Evolutionary conservation across 2,329 filamentous ascomycete genomes (phyloP), one percentile per base, ranked within the genome.

Genomic region (Claviceps sp.): DNA sequence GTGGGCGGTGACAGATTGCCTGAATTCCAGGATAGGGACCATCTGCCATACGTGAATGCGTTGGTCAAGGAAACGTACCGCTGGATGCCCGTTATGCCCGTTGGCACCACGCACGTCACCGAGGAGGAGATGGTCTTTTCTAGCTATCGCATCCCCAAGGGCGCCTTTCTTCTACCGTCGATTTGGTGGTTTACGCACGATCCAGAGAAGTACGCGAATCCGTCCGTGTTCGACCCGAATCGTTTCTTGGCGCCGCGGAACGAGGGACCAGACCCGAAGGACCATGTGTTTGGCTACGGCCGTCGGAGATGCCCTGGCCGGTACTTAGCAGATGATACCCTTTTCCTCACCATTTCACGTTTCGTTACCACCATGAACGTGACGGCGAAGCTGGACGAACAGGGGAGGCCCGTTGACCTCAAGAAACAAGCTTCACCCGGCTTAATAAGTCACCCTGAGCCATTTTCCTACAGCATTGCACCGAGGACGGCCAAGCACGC

Each of bases 161-260:
- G 59, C 1, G 50, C 64, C 0, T 42, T 56, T 6, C 37, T 66
- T 3, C 49, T 67, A 3, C 56, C 54, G 3, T 56, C 58, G 1
- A 52, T 61, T 5, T 66, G 61, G 61, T 63, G 58, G 22, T 56
- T 68, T 14, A 75, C 82, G 24, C 84, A 87, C 64, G 84, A 89
- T 59, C 77, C 80, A 2, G 78, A 82, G 39, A 79, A 78, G 1
- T 87, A 89, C 62, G 71, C 77, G 0, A 50, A 66, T 10, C 67
- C 67, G 0, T 54, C 54, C 4, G 14, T 24, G 1, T 71, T 71
- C 22, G 57, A 66, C 26, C 68, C 67, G 0, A 62, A 64, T 1
- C 59, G 68, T 0, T 70, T 59, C 54, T 54, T 68, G 3, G 45
- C 42, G 26, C 47, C 47, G 1, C 52, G 58, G 8, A 59, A 62